phyloP scores from a whole-genome alignment of 202 grass and related monocot species.

The Eragrostis tef region DNA sequence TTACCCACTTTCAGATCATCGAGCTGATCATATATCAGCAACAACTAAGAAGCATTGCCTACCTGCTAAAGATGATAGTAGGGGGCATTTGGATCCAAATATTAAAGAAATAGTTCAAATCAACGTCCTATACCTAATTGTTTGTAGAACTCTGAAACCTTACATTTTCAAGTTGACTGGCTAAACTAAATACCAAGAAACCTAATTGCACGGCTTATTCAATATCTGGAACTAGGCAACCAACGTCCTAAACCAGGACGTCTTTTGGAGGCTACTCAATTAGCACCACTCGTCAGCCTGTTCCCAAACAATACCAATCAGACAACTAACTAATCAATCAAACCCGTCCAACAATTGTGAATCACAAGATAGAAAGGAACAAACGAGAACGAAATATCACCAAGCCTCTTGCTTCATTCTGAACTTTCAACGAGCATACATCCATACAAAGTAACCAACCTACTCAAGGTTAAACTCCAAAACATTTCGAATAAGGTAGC shows the following conservation, averaged over 20 bases:
- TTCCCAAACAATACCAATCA: not conserved
- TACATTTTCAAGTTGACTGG: not conserved
- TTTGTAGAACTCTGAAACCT: constrained; percentile 2
- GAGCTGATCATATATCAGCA: not conserved
- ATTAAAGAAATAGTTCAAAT: not conserved
- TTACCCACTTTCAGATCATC: not conserved
- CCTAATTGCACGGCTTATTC: not conserved
- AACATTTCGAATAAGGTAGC: constrained; percentile 23
- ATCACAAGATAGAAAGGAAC: not conserved
- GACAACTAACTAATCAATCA: constrained; percentile 1
- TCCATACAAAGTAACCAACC: constrained; percentile 6
- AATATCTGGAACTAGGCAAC: not conserved
- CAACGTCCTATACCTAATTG: too few species aligned
- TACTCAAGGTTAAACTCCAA: constrained; percentile 18
- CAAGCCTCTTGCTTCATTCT: constrained; percentile 26
- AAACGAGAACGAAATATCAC: not conserved
- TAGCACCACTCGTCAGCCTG: not conserved
- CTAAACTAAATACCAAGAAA: not conserved
- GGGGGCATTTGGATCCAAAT: not conserved
- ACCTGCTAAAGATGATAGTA: not conserved
- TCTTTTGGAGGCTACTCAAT: not conserved
- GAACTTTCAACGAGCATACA: not conserved
- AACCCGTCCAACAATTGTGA: not conserved
- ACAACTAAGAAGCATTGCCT: not conserved
- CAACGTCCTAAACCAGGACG: not conserved